phyloP scores from a whole-genome alignment of 495 filamentous ascomycete species.

The Penicillium arizonense region DNA sequence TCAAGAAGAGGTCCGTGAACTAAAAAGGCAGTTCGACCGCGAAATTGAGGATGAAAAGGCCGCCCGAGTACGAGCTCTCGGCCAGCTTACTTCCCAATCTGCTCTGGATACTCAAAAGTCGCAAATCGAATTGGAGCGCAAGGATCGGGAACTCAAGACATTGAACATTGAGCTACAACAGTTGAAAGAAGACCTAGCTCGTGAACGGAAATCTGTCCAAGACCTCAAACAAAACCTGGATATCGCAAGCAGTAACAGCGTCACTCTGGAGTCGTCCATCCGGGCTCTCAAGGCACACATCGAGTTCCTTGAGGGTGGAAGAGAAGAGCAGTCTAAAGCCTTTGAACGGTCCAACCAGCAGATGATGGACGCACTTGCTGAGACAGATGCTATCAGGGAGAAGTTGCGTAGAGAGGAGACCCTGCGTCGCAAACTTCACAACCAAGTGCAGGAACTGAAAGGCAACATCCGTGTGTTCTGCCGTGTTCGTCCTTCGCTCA shows the following conservation, averaged over 20 bases:
- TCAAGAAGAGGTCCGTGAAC: constrained; percentile 45
- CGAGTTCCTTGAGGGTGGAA: constrained; percentile 83
- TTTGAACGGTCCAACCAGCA: constrained; percentile 74
- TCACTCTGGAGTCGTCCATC: constrained; percentile 69
- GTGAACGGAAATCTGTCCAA: constrained; percentile 55
- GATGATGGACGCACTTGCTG: constrained; percentile 71
- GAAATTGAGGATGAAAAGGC: constrained; percentile 66
- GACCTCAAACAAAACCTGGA: constrained; percentile 61
- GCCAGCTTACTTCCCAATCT: constrained; percentile 59
- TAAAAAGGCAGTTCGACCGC: constrained; percentile 47
- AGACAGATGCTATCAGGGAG: constrained; percentile 67
- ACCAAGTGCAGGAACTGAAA: constrained; percentile 97
- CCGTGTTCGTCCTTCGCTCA: constrained; percentile 81
- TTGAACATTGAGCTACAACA: constrained; percentile 52
- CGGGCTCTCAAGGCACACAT: constrained; percentile 74
- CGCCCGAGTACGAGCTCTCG: constrained; percentile 59
- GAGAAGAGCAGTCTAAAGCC: constrained; percentile 77
- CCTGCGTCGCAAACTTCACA: constrained; percentile 86
- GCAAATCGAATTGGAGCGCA: constrained; percentile 60
- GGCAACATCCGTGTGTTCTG: constrained; percentile 99
- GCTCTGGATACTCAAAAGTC: constrained; percentile 61
- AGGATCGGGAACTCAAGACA: constrained; percentile 56
- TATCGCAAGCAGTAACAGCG: constrained; percentile 58
- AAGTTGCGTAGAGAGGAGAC: constrained; percentile 92
- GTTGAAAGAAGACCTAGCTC: constrained; percentile 59